phyloP scores from a whole-genome alignment of 495 filamentous ascomycete species.

The Penicillium canescens region DNA sequence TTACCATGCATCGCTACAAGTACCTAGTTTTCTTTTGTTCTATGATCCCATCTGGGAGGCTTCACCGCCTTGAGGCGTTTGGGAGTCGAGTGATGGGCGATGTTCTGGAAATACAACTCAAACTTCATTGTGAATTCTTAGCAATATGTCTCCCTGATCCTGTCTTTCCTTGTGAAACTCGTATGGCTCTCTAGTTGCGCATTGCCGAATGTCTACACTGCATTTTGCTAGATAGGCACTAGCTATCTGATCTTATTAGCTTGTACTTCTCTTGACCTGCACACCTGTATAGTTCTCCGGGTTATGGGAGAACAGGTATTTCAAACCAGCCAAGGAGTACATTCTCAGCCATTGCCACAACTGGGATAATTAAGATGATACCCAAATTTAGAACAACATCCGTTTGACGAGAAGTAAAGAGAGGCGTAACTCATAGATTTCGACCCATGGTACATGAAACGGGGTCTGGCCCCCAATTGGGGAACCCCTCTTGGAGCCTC shows the following conservation, averaged over 20 bases:
- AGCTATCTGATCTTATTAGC: too few relatives aligned
- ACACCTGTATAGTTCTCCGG: too few relatives aligned
- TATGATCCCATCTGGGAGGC: constrained; percentile 22
- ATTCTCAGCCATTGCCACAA: too few relatives aligned
- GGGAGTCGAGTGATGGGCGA: constrained; percentile 19
- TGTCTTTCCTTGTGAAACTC: too few relatives aligned
- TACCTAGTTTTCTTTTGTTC: constrained; percentile 19
- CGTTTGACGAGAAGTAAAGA: not conserved
- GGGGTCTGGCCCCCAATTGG: not conserved
- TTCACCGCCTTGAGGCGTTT: constrained; percentile 24
- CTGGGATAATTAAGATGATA: too few relatives aligned
- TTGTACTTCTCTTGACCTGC: too few relatives aligned
- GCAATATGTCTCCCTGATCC: too few relatives aligned
- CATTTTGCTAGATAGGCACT: not conserved
- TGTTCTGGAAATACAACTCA: constrained; percentile 18
- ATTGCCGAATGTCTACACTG: too few relatives aligned
- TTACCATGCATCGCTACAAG: constrained; percentile 12
- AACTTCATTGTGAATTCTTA: not conserved
- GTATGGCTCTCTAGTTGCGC: not conserved
- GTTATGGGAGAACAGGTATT: too few relatives aligned
- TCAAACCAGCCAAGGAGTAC: too few relatives aligned
- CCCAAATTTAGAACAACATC: too few relatives aligned
- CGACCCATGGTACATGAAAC: not conserved
- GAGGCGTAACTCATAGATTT: constrained; percentile 1
- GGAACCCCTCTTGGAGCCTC: constrained; percentile 7